Evolutionary conservation across 257 asterid species (phyloP), one percentile per base, ranked within the genome.

Genomic region (Lithospermum erythrorhizon): DNA sequence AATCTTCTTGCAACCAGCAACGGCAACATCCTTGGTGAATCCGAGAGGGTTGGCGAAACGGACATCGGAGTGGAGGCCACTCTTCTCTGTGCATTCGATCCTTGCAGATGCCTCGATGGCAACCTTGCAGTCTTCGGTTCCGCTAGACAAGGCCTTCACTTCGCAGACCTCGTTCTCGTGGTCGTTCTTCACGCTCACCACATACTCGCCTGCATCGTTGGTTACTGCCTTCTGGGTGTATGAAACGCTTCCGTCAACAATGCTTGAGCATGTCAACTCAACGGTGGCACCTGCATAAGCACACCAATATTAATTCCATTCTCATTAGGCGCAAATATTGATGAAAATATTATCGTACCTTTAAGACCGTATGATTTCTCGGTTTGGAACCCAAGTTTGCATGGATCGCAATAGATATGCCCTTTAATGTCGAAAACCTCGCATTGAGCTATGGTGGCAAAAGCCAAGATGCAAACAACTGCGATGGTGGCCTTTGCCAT

Each of bases 131-230:
- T 72, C 60, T 0, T 52, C 61, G 9, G 3, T 23, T 5, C 82
- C 80, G 64, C 82, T 78, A 14, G 55, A 59, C 19, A 66, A 10
- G 4, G 64, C 63, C 5, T 6, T 19, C 23, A 81, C 75, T 23
- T 76, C 82, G 47, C 87, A 81, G 23, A 78, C 65, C 6, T 81
- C 82, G 4, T 66, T 68, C 59, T 71, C 79, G n/a, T 74, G 81
- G 11, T 81, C 84, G 3, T 79, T 77, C 19, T 21, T 27, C 19
- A 74, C 76, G 0, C 1, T 21, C 30, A 81, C 18, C n/a, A 18
- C 37, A 63, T 81, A 81, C 16, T 53, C 32, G 11, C 87, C 84
- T 1, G 16, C 45, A 0, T 2, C 6, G 29, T 61, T 70, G 0
- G 84, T 72, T 15, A 22, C 61, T 0, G 70, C 78, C 27, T 71